Percentiles rank a stretch among this genome's conserved stretches.
Evolutionary conservation across 805 yeast species (phyloP).

Genomic region (Wickerhamomyces silvicola): DNA sequence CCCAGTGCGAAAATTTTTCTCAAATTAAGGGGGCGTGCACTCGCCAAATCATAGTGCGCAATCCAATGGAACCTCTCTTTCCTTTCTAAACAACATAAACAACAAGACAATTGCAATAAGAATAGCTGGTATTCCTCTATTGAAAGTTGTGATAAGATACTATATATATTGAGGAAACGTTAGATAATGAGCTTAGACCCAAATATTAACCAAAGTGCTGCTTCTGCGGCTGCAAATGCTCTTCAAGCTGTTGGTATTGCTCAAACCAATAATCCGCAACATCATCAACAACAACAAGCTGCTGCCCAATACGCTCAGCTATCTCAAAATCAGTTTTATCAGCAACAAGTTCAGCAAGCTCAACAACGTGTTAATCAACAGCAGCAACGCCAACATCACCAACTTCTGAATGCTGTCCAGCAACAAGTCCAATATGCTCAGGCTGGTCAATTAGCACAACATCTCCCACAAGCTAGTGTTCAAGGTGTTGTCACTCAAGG

Average conservation of each 20-base stretch:
- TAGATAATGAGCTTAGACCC: constrained; percentile 14
- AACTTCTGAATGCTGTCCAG: constrained; percentile 7
- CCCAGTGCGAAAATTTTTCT: constrained; percentile 2
- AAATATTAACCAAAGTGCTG: constrained; percentile 8
- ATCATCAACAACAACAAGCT: constrained; percentile 16
- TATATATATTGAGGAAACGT: no score
- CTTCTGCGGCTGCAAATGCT: constrained; percentile 19
- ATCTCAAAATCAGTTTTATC: constrained; percentile 13
- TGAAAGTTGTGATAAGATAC: constrained; percentile 1
- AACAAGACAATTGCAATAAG: constrained; percentile 4
- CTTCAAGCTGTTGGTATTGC: constrained; percentile 19
- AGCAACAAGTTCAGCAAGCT: constrained; percentile 17
- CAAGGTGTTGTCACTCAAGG: constrained; percentile 10
- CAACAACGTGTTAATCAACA: constrained; percentile 12
- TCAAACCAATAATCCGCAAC: constrained; percentile 13
- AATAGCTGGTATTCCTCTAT: constrained; percentile 1
- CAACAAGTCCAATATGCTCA: constrained; percentile 9
- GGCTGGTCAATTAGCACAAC: constrained; percentile 15
- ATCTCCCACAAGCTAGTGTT: constrained; percentile 14
- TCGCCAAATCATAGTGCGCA: constrained; percentile 2
- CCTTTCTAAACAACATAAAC: constrained; percentile 2
- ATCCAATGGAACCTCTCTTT: constrained; percentile 1
- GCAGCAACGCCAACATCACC: constrained; percentile 17
- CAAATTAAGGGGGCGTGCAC: constrained; percentile 3
- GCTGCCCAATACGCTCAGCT: constrained; percentile 12